phyloP scores from a whole-genome alignment of 2,329 filamentous ascomycete genomes.

The Aspergillus sergii region DNA sequence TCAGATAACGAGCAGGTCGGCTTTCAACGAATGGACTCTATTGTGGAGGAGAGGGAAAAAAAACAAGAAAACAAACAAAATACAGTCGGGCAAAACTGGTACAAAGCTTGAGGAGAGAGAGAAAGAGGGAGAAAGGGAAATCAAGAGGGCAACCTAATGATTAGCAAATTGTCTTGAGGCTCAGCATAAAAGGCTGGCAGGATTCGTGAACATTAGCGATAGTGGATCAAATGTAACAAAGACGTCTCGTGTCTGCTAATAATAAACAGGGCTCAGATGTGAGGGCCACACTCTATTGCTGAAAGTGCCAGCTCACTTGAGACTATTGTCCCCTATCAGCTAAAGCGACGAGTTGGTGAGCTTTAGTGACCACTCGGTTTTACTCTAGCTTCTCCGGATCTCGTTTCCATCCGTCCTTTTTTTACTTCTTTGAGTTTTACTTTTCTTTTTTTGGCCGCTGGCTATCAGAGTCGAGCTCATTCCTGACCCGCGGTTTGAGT shows the following conservation, averaged over 20 bases:
- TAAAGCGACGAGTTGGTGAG: not conserved
- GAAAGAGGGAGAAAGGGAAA: not conserved
- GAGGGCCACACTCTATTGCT: not conserved
- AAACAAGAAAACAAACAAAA: not conserved
- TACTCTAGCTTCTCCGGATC: not conserved
- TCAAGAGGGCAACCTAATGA: not conserved
- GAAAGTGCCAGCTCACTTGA: slow-evolving; percentile 1
- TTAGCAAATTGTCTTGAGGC: not conserved
- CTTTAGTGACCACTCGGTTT: not conserved
- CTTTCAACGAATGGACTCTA: slow-evolving; percentile 1
- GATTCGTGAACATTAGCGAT: not conserved
- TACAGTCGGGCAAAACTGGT: not conserved
- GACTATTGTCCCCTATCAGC: not conserved
- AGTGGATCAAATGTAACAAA: slow-evolving; percentile 5
- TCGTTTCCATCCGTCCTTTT: not conserved
- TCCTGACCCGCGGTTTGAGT: not conserved
- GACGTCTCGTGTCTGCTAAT: slow-evolving; percentile 5
- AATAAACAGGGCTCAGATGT: slow-evolving; percentile 1
- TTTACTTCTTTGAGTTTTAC: not conserved
- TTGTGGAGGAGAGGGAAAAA: not conserved
- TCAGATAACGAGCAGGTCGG: slow-evolving; percentile 1
- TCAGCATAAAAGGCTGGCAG: slow-evolving; percentile 4
- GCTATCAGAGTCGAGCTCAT: not conserved
- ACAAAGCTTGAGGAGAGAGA: not conserved
- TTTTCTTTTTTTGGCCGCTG: not conserved